Evolutionary conservation across 1,284 basidiomycete genomes (phyloP).

Genomic region (Papiliotrema nemorosa): DNA sequence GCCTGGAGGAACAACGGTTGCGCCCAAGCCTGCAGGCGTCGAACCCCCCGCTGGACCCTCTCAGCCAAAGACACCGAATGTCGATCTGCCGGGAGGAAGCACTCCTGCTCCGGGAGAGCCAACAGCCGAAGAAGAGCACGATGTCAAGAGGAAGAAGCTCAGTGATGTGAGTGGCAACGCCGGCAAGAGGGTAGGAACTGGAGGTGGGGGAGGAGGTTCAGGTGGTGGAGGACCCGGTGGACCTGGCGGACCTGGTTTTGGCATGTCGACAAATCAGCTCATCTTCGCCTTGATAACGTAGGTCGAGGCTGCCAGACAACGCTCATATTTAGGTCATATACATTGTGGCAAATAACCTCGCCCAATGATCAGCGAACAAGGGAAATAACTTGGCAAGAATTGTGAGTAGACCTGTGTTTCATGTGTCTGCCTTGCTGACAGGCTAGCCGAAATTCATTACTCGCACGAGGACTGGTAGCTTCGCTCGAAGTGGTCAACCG

Average conservation of each 20-base stretch:
- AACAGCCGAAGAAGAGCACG: conserved; percentile 24
- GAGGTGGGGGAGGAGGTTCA: conserved; percentile 31
- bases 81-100: conserved; percentile 22
- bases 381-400: conserved; percentile 99
- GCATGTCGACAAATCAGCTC: conserved; percentile 46
- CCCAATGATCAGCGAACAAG: conserved; percentile 52
- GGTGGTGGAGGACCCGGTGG: conserved; percentile 31
- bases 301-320: conserved; percentile 9
- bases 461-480: conserved; percentile 94
- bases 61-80: conserved; percentile 30
- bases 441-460: conserved; percentile 72
- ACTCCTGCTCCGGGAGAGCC: conserved; percentile 8
- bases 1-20: conserved; percentile 18
- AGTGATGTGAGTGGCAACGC: conserved; percentile 31
- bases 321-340: conserved; percentile 28
- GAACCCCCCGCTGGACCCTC: conserved; percentile 30
- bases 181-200: conserved; percentile 32
- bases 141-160: conserved; percentile 32
- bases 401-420: conserved; percentile 49
- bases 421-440: background rate
- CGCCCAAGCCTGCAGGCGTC: conserved; percentile 31
- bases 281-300: conserved; percentile 37
- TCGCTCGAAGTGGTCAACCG: conserved; percentile 92
- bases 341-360: conserved; percentile 38
- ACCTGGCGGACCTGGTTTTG: conserved; percentile 30